These are phyloP conservation scores for Salvia rosmarinus DNA, from an alignment of 257 asterid genomes.

Conservation along the genomic window DNA sequence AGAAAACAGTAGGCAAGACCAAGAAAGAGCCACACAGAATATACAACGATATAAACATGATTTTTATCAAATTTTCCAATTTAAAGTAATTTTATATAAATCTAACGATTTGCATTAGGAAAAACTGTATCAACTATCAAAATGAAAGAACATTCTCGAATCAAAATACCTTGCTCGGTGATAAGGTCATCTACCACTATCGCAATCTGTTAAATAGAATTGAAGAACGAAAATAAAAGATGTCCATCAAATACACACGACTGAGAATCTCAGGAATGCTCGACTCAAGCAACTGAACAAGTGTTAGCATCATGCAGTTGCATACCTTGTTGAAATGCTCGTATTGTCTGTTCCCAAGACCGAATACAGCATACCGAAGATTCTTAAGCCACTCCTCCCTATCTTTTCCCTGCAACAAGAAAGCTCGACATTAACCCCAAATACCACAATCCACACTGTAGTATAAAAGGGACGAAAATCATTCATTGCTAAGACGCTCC, in stretches of 20 bases:
- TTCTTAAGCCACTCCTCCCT: constrained; percentile 75
- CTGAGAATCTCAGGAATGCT: not conserved
- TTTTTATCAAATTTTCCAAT: constrained; percentile 5
- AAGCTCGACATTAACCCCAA: constrained; percentile 26
- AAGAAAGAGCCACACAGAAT: constrained; percentile 7
- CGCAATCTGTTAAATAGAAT: constrained; percentile 62
- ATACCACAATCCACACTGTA: constrained; percentile 17
- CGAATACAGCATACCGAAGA: constrained; percentile 85
- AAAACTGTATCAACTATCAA: constrained; percentile 3
- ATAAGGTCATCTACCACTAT: constrained; percentile 70
- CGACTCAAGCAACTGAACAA: constrained; percentile 7
- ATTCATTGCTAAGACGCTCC: not conserved
- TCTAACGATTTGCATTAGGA: not conserved
- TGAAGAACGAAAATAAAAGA: constrained; percentile 16
- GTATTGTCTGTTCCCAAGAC: constrained; percentile 97
- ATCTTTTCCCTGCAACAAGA: constrained; percentile 73
- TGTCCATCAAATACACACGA: not conserved
- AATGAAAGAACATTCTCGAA: constrained; percentile 11
- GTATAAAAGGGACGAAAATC: not conserved
- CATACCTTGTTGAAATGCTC: constrained; percentile 96
- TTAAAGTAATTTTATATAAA: too few relatives aligned
- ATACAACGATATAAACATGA: constrained; percentile 1
- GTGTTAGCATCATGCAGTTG: constrained; percentile 10
- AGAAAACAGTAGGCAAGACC: constrained; percentile 12
- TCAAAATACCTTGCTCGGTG: constrained; percentile 70